Conservation (phyloP, 257 asterid genomes). For the Nicotiana benthamiana region DNA sequence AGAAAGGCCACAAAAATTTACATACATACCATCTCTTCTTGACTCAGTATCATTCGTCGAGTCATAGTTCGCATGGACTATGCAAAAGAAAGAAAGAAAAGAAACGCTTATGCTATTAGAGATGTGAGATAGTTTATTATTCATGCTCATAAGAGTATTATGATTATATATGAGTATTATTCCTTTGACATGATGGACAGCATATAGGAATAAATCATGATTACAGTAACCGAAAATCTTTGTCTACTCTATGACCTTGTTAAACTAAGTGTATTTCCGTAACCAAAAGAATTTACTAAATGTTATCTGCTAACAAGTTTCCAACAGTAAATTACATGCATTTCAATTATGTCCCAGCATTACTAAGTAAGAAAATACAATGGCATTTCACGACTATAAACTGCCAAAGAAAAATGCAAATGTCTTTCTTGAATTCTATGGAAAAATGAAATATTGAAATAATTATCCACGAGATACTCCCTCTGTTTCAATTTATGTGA, state of each 20-base stretch:
- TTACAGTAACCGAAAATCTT: too few relatives aligned
- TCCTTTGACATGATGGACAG: background rate
- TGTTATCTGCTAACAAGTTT: background rate
- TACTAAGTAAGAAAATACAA: background rate
- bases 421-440: too few relatives aligned
- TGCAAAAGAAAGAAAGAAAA: background rate
- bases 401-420: background rate
- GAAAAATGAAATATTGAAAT: background rate
- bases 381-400: background rate
- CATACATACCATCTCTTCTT: constrained; percentile 68
- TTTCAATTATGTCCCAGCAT: background rate
- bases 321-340: background rate
- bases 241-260: too few relatives aligned
- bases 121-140: background rate
- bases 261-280: too few relatives aligned
- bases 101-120: background rate
- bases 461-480: too few relatives aligned
- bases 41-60: constrained; percentile 64
- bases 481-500: too few relatives aligned
- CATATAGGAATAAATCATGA: too few relatives aligned
- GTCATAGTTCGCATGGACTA: constrained; percentile 50
- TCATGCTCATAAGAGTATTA: background rate
- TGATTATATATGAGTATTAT: background rate
- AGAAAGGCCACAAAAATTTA: background rate
- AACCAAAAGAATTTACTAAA: too few relatives aligned